A percentile compares a stretch with the other conserved stretches of the same genome.
Evolutionary conservation across 1,284 basidiomycete genomes (phyloP).

Genomic region (Heliocybe sulcata): DNA sequence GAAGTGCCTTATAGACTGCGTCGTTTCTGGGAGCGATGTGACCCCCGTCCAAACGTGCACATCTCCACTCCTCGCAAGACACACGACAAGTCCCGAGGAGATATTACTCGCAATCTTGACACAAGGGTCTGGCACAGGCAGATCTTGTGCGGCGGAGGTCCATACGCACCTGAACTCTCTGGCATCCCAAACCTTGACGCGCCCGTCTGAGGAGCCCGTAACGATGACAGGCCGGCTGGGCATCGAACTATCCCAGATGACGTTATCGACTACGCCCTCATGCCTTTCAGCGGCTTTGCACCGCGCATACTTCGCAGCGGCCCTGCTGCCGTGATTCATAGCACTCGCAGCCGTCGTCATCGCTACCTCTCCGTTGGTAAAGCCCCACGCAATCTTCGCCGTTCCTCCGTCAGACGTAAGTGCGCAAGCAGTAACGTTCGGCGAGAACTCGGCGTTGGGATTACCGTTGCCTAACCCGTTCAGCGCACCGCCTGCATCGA

Average conservation of each 20-base stretch:
- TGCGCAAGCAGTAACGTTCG: slow-evolving; percentile 53
- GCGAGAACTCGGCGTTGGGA: slow-evolving; percentile 71
- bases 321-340: slow-evolving; percentile 42
- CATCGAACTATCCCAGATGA: slow-evolving; percentile 33
- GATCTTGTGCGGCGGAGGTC: slow-evolving; percentile 40
- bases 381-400: slow-evolving; percentile 73
- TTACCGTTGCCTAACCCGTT: slow-evolving; percentile 65
- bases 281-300: slow-evolving; percentile 53
- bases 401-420: slow-evolving; percentile 60
- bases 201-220: slow-evolving; percentile 56
- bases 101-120: slow-evolving; percentile 39
- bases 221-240: slow-evolving; percentile 28
- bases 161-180: slow-evolving; percentile 48
- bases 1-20: slow-evolving; percentile 4
- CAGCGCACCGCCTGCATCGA: slow-evolving; percentile 56
- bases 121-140: slow-evolving; percentile 37
- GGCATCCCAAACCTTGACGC: slow-evolving; percentile 66
- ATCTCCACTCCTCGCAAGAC: slow-evolving; percentile 42
- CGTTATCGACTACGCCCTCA: slow-evolving; percentile 44
- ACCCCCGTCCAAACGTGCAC: not conserved
- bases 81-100: slow-evolving; percentile 37
- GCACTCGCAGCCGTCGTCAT: slow-evolving; percentile 50
- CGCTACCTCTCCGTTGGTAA: slow-evolving; percentile 61
- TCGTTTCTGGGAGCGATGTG: slow-evolving; percentile 4
- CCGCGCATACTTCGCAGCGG: slow-evolving; percentile 36